Base-by-base conservation (phyloP, 2,329 filamentous ascomycete genomes). In the Tolypocladium tundrense region DNA sequence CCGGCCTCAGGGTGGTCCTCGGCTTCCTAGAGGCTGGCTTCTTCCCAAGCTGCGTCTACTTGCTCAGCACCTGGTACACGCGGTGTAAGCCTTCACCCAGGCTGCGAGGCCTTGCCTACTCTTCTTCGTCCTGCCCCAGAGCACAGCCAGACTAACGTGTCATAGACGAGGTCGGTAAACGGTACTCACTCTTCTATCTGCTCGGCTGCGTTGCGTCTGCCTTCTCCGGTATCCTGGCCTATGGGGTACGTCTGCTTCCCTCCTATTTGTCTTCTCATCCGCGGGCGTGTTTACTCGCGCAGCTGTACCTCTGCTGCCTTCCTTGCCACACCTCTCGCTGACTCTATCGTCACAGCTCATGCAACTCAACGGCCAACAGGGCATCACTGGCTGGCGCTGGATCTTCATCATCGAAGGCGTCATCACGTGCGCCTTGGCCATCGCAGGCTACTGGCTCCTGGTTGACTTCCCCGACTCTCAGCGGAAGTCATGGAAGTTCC, bases 11-110 rank as follows among this genome's bases (percentile, higher is more conserved):
- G 51, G 71, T 84, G 0, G 57, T 89, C 1, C 75, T 88, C 19
- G 87, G 87, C 54, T 61, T 86, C 2, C 77, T 88, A 33, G 87
- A 90, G 68, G 81, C 83, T n/a, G 83, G 87, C 0, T 89, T 87
- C 71, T 90, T 90, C 70, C 86, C 87, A 0, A 82, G 82, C 55
- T 86, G 82, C 55, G 85, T 88, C 0, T 90, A 89, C 66, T 74
- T 90, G 7, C 78, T 91, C n/a, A 86, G 82, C 60, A 88, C 85
- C 41, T 91, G 86, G 86, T 89, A 88, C 66, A 86, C 84, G 0
- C 73, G 84, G 69, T 86, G 81, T 83, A 70, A 76, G 78, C 69
- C 21, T 48, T 1, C 35, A 4, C 16, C 16, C 3, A n/a, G 27
- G 13, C 27, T 13, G 13, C 11, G 19, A 37, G 0, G 2, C 19